A percentile compares a stretch with the other conserved stretches of the same genome.
Evolutionary conservation across 495 filamentous ascomycete species (phyloP).

Genomic region (Cudoniella acicularis): DNA sequence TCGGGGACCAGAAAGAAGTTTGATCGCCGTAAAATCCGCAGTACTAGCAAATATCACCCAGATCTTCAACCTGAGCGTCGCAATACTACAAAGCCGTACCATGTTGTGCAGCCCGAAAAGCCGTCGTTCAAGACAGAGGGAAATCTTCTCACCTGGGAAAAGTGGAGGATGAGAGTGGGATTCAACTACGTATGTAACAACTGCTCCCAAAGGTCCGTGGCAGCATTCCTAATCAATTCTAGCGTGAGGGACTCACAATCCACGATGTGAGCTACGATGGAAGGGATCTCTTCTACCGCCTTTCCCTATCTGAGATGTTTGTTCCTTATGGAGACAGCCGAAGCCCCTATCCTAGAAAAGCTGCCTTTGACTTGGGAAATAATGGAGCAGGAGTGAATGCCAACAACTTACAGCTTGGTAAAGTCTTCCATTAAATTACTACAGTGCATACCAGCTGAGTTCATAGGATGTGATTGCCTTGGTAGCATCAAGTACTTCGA

Average conservation of each 20-base stretch:
- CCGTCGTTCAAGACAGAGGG: conserved; percentile 44
- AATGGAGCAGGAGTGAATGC: conserved; percentile 69
- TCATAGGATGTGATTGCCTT: not conserved
- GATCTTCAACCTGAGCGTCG: conserved; percentile 39
- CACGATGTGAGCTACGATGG: conserved; percentile 70
- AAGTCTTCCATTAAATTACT: conserved; percentile 19
- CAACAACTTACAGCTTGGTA: conserved; percentile 64
- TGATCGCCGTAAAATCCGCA: not conserved
- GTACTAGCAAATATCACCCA: conserved; percentile 58
- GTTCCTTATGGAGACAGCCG: conserved; percentile 74
- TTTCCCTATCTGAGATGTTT: conserved; percentile 72
- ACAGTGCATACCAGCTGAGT: not conserved
- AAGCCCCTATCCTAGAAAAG: conserved; percentile 69
- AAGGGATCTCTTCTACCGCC: conserved; percentile 61
- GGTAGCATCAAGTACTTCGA: conserved; percentile 3
- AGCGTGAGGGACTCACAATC: conserved; percentile 64
- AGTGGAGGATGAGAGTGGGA: conserved; percentile 65
- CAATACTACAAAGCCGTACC: conserved; percentile 47
- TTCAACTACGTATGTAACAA: conserved; percentile 48
- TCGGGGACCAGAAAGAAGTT: not conserved
- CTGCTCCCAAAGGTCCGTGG: not conserved
- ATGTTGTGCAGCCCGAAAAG: conserved; percentile 48
- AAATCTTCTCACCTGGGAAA: conserved; percentile 60
- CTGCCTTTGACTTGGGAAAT: conserved; percentile 75
- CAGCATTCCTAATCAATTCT: conserved; percentile 45